phyloP scores from a whole-genome alignment of 257 asterid genomes.

The Plectranthus barbatus region DNA sequence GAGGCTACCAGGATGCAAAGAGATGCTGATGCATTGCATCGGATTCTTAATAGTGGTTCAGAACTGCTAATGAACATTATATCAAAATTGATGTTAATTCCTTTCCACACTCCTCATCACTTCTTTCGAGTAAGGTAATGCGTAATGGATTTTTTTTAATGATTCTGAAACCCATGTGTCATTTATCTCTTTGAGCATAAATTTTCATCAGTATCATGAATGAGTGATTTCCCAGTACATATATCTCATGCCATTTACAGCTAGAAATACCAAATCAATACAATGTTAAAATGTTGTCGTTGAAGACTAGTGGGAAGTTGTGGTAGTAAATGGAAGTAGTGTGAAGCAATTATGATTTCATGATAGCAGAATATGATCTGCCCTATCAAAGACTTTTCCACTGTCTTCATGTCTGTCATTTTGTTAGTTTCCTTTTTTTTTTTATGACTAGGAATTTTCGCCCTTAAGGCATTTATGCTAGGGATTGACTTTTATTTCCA shows the following conservation, averaged over 20 bases:
- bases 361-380: neutral
- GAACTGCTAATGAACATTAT: slow-evolving; percentile 40
- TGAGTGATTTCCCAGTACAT: neutral
- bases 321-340: neutral
- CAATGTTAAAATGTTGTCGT: neutral
- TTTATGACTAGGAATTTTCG: neutral
- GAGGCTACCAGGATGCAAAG: slow-evolving; percentile 15
- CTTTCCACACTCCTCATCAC: slow-evolving; percentile 54
- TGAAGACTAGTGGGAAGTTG: neutral
- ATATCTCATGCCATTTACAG: neutral
- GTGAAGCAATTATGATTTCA: neutral
- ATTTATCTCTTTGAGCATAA: neutral
- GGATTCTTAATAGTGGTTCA: slow-evolving; percentile 24
- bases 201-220: neutral
- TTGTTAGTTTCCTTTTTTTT: neutral
- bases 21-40: slow-evolving; percentile 21
- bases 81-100: slow-evolving; percentile 46
- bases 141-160: neutral
- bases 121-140: slow-evolving; percentile 67
- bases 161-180: neutral
- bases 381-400: neutral
- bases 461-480: neutral
- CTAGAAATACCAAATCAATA: neutral
- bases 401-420: neutral
- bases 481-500: neutral